Conservation (phyloP, 768 basidiomycete species). For the Kwoniella pini region DNA sequence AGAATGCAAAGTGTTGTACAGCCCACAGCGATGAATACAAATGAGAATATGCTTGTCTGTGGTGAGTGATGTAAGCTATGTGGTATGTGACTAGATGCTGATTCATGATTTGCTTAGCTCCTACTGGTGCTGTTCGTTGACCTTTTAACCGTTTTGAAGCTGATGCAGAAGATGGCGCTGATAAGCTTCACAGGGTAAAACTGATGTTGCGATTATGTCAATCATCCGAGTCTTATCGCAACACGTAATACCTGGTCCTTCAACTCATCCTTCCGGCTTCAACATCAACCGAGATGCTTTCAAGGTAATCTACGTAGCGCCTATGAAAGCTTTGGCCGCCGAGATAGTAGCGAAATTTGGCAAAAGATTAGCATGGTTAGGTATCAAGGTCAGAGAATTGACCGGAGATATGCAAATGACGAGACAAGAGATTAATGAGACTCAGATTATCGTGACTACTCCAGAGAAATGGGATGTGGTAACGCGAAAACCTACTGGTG, state of each 20-base stretch:
- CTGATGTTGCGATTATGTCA: conserved; percentile 92
- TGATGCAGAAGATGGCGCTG: conserved; percentile 2
- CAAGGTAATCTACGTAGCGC: conserved; percentile 98
- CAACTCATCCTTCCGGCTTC: conserved; percentile 45
- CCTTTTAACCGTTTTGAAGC: not conserved
- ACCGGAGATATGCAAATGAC: conserved; percentile 99
- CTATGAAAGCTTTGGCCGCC: conserved; percentile 96
- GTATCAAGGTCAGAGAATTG: conserved; percentile 80
- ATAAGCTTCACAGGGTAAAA: conserved; percentile 75
- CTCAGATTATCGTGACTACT: conserved; percentile 97
- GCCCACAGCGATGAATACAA: conserved; percentile 87
- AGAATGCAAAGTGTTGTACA: conserved; percentile 94
- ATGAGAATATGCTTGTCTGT: conserved; percentile 94
- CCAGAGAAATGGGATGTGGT: conserved; percentile 99
- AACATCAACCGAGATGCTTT: conserved; percentile 71
- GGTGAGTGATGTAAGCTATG: conserved; percentile 57
- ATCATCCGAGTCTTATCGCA: conserved; percentile 85
- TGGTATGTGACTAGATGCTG: not conserved
- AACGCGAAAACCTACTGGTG: conserved; percentile 92
- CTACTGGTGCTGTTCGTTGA: conserved; percentile 86
- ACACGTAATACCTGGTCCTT: conserved; percentile 56
- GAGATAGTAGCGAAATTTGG: conserved; percentile 91
- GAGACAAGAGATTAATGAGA: conserved; percentile 86
- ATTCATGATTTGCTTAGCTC: conserved; percentile 62
- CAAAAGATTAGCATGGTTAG: conserved; percentile 86